Base-by-base conservation (phyloP, 768 basidiomycete genomes). In the Russula earlei region DNA sequence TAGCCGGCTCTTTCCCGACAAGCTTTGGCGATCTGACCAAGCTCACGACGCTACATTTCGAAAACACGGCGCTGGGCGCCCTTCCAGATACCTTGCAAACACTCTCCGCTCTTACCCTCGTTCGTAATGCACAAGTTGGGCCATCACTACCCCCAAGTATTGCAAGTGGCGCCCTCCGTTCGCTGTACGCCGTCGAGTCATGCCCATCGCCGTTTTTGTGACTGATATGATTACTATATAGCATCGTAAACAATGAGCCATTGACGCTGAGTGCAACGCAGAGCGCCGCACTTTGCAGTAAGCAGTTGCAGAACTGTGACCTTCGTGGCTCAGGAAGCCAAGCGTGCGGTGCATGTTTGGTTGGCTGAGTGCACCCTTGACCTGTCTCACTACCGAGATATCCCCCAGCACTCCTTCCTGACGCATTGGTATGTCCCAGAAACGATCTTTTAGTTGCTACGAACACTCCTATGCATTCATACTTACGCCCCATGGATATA, bases 1-100 rank as follows among this genome's bases (percentile, higher is more conserved):
- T 58, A 77, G 75, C 72, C 54, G 77, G 77, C 19, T 56, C 68
- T 12, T 65, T 79, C 9, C 75, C 77, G 2, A 58, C 62, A 19
- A 66, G 71, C 1, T 74, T 78, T 53, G 60, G 61, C 3, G 68
- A 70, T 17, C 62, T 76, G 56, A 69, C 71, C 17, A 58, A 65
- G 20, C 68, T 79, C 10, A 62, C 68, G 33, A 70, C 64, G n/a
- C 64, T 79, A 31, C 69, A 73, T 42, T 62, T 77, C 5, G 69
- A 76, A 63, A 67, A 72, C 3, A 77, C 76, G 6, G 67, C 67
- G 8, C 68, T 77, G 47, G 67, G 64, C 14, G 52, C 69, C 19
- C 56, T 77, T 20, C 70, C 71, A 3, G 64, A 70, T 53, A 69
- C 68, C 10, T 59, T 73, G n/a, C 65, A 63, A 19, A 66, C 60